Evolutionary conservation across 139 green algal species (phyloP).

Genomic region (Astrephomene gubernaculifera): DNA sequence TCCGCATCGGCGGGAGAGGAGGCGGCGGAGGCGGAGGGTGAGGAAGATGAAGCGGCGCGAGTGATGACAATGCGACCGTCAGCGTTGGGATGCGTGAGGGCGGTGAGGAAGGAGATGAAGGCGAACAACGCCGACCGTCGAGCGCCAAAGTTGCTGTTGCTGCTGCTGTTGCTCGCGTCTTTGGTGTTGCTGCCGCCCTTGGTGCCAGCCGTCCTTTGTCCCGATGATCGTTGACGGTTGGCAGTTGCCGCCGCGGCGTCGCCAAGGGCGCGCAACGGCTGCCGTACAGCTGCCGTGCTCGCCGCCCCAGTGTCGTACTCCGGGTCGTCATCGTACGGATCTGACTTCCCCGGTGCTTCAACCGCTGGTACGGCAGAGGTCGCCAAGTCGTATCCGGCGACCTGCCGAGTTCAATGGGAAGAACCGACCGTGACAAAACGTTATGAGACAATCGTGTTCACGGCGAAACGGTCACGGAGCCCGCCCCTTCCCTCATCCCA

Average conservation of each 20-base stretch:
- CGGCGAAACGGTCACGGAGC: too few species aligned
- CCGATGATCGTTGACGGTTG: too few species aligned
- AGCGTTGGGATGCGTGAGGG: conserved; percentile 83
- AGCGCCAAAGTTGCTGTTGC: background rate
- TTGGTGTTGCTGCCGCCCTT: too few species aligned
- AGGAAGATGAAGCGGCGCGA: conserved; percentile 58
- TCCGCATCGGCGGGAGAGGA: conserved; percentile 69
- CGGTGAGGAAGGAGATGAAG: conserved; percentile 77
- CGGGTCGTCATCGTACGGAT: conserved; percentile 10
- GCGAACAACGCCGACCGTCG: conserved; percentile 68
- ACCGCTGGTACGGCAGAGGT: background rate
- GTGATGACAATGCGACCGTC: conserved; percentile 89
- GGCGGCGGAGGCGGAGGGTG: conserved; percentile 80
- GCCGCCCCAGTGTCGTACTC: too few species aligned
- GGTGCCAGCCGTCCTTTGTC: too few species aligned
- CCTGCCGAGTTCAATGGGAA: too few species aligned
- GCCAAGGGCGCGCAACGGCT: background rate
- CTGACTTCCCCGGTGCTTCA: background rate
- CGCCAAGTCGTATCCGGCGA: conserved; percentile 25
- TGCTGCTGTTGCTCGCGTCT: too few species aligned
- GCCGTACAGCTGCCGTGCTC: background rate
- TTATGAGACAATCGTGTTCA: too few species aligned
- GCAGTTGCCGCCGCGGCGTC: background rate
- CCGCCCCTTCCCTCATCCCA: too few species aligned
- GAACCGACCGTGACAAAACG: too few species aligned